Evolutionary conservation across 2,329 filamentous ascomycete species (phyloP).

Genomic region (Diaporthe sp.): DNA sequence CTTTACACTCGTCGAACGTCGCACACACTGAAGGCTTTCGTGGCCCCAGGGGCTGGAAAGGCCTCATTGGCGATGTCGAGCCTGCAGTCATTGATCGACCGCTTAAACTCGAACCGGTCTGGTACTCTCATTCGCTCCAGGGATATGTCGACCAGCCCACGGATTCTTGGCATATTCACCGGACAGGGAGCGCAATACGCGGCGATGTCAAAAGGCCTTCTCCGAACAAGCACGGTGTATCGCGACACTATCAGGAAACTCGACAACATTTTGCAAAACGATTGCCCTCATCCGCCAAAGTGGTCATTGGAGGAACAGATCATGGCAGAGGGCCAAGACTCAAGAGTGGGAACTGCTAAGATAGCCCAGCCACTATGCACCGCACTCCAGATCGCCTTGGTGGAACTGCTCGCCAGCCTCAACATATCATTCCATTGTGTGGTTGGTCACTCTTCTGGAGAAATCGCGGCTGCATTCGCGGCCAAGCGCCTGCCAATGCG

Average conservation of each 20-base stretch:
- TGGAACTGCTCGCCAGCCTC: slow-evolving; percentile 46
- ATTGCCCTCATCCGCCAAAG: slow-evolving; percentile 43
- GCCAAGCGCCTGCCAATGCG: slow-evolving; percentile 49
- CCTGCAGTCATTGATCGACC: slow-evolving; percentile 40
- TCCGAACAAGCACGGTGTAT: slow-evolving; percentile 48
- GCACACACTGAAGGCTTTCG: slow-evolving; percentile 47
- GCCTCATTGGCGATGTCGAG: slow-evolving; percentile 43
- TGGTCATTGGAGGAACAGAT: slow-evolving; percentile 53
- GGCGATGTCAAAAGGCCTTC: slow-evolving; percentile 52
- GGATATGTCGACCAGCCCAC: slow-evolving; percentile 39
- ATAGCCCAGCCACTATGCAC: slow-evolving; percentile 66
- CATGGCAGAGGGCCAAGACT: slow-evolving; percentile 43
- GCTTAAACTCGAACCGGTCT: slow-evolving; percentile 19
- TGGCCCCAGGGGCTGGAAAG: not conserved
- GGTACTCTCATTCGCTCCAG: slow-evolving; percentile 41
- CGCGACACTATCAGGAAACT: slow-evolving; percentile 50
- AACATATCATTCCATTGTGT: slow-evolving; percentile 48
- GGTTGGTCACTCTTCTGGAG: slow-evolving; percentile 57
- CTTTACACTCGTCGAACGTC: slow-evolving; percentile 48
- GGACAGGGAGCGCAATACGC: slow-evolving; percentile 61
- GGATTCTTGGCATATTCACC: slow-evolving; percentile 53
- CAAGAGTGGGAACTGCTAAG: slow-evolving; percentile 52
- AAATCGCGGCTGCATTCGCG: slow-evolving; percentile 59
- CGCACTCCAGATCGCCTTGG: slow-evolving; percentile 62
- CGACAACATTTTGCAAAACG: slow-evolving; percentile 46